Evolutionary conservation across 2,329 filamentous ascomycete species (phyloP).

Genomic region (Trichophyton rubrum): DNA sequence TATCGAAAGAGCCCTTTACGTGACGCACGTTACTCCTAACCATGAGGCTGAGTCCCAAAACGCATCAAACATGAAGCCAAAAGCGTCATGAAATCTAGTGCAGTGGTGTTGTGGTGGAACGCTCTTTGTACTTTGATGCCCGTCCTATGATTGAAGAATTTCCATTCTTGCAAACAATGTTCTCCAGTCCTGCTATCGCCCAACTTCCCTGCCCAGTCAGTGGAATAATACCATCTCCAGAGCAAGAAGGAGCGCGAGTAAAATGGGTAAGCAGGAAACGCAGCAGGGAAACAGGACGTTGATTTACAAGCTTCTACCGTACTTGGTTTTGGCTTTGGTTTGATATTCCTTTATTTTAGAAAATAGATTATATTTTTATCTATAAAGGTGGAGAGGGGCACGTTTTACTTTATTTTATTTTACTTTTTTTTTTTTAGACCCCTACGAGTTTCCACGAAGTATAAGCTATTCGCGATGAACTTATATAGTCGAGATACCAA

Average conservation of each 20-base stretch:
- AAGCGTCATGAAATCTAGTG: constrained; percentile 19
- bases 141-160: neutral
- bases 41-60: constrained; percentile 16
- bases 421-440: neutral
- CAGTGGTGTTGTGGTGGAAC: neutral
- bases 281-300: neutral
- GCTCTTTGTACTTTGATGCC: neutral
- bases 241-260: neutral
- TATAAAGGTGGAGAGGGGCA: neutral
- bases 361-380: neutral
- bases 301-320: neutral
- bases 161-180: neutral
- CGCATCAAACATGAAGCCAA: constrained; percentile 24
- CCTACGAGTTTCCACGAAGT: neutral
- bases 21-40: constrained; percentile 14
- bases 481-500: neutral
- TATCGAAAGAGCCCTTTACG: constrained; percentile 56
- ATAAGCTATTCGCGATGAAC: neutral
- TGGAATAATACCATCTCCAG: neutral
- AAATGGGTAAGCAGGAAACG: neutral
- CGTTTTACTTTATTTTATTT: neutral
- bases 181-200: neutral
- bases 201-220: neutral
- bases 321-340: neutral
- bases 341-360: neutral